Evolutionary conservation across 805 yeast genomes (phyloP), one percentile per base, ranked within the genome.

Genomic region (Kuraishia piskuri): DNA sequence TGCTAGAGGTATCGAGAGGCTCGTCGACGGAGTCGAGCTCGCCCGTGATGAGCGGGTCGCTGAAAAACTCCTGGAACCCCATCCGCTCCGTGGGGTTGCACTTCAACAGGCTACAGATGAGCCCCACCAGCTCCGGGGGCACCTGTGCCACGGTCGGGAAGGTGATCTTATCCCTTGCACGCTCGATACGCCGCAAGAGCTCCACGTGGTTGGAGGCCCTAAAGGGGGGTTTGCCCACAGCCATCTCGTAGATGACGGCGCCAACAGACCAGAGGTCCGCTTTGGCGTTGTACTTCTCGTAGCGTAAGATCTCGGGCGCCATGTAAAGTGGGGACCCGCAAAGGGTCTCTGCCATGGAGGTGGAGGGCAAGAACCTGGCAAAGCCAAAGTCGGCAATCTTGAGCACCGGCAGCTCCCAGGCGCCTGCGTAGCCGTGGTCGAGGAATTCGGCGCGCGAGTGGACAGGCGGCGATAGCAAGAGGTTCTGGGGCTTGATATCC

Each of bases 231-330:
- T 80, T 86, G n/a, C 98, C 98, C 26, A 88, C 90, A 12, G 88
- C 79, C 97, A 94, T 91, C 68, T 94, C 99, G 68, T 85, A 94
- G 12, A 91, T 72, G 1, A 94, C 98, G 0, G 98, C 95, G 2
- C 99, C 99, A 3, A 92, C 96, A 6, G 97, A 90, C 99, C 99
- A 94, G 58, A 94, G 70, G 66, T 94, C 99, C 0, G 97, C 98
- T 66, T 90, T 91, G 4, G 98, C 99, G 60, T 91, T 90, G 71
- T 94, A 94, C 69, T 90, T 94, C 66, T 94, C 97, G 64, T 89
- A 91, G 57, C 96, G 77, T 60, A 94, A 73, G 50, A 94, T 94
- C 70, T 94, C 99, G 0, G 99, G 99, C 0, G 99, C 99, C 99
- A 94, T 94, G 69, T 94, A 94, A 48, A 94, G 77, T 2, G 99